Evolutionary conservation across 352 stramenopile genomes (phyloP).

Genomic region (Pythium biforme): DNA sequence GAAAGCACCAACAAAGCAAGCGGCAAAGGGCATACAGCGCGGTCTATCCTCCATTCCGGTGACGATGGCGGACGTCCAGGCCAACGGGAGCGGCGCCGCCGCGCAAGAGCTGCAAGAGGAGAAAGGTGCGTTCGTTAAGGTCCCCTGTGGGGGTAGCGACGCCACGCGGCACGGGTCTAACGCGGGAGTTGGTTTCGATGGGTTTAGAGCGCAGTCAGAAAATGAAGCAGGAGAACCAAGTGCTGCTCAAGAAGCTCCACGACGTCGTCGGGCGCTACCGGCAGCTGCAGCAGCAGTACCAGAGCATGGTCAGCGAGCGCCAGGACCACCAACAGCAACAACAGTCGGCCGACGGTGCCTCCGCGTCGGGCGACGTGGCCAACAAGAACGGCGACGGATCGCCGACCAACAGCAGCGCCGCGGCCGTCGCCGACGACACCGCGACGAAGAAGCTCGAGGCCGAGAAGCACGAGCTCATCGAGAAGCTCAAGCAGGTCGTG

Average conservation of each 20-base stretch:
- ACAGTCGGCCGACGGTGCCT: not conserved
- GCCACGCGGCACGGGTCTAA: not conserved
- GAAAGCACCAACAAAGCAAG: constrained; percentile 20
- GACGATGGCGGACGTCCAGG: constrained; percentile 22
- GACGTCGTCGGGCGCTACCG: constrained; percentile 54
- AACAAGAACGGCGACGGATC: constrained; percentile 18
- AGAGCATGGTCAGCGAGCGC: constrained; percentile 31
- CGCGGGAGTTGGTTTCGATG: constrained; percentile 1
- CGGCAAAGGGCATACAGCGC: not conserved
- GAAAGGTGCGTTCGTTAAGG: constrained; percentile 7
- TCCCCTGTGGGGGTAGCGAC: not conserved
- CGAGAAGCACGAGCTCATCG: constrained; percentile 73
- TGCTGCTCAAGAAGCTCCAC: constrained; percentile 54
- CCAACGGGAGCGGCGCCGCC: not conserved
- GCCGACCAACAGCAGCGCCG: constrained; percentile 18
- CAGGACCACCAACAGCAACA: constrained; percentile 34
- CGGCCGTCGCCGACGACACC: constrained; percentile 28
- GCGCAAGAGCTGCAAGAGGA: constrained; percentile 25
- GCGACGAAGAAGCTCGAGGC: constrained; percentile 50
- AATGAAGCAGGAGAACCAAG: constrained; percentile 57
- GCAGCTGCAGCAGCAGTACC: constrained; percentile 51
- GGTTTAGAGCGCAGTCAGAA: constrained; percentile 29
- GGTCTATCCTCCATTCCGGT: not conserved
- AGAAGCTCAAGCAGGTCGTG: constrained; percentile 76
- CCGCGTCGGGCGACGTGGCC: not conserved